A percentile compares a stretch with the other conserved stretches of the same genome.
Evolutionary conservation across 2,329 filamentous ascomycete species (phyloP).

Genomic region (Knufia petricola): DNA sequence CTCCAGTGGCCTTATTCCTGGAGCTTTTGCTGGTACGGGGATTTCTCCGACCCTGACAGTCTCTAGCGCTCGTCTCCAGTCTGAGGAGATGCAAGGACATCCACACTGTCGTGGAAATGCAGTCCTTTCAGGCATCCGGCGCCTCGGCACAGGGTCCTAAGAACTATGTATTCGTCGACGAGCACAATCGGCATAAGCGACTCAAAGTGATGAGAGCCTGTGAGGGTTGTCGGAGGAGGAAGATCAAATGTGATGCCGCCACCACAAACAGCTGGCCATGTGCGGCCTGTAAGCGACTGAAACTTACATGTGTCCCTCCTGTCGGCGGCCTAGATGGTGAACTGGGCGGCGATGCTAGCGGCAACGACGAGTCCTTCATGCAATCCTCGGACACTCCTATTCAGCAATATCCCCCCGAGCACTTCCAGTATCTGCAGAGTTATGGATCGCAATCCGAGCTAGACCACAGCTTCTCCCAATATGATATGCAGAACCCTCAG

Average conservation of each 20-base stretch:
- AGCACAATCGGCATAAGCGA: slow-evolving; percentile 95
- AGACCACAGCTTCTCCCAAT: neutral
- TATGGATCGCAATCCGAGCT: slow-evolving; percentile 11
- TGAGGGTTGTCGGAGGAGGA: slow-evolving; percentile 85
- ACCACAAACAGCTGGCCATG: slow-evolving; percentile 98
- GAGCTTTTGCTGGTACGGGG: neutral
- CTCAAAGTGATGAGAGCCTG: slow-evolving; percentile 97
- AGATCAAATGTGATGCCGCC: slow-evolving; percentile 96
- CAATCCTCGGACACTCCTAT: neutral
- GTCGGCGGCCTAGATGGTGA: slow-evolving; percentile 65
- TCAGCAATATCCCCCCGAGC: slow-evolving; percentile 4
- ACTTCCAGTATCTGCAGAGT: slow-evolving; percentile 12
- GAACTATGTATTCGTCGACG: slow-evolving; percentile 98
- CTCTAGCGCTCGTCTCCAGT: slow-evolving; percentile 7
- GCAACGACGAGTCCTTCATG: slow-evolving; percentile 3
- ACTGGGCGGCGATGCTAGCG: slow-evolving; percentile 14
- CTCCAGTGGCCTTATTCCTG: neutral
- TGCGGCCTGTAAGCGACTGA: slow-evolving; percentile 82
- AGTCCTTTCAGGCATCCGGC: slow-evolving; percentile 17
- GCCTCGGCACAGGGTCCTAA: slow-evolving; percentile 18
- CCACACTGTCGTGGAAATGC: slow-evolving; percentile 20
- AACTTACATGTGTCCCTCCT: slow-evolving; percentile 85
- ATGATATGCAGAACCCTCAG: slow-evolving; percentile 3
- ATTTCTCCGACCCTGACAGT: neutral
- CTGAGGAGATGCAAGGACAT: slow-evolving; percentile 5